Evolutionary conservation across 2,329 filamentous ascomycete genomes (phyloP).

Genomic region (Aspergillus tamarii): DNA sequence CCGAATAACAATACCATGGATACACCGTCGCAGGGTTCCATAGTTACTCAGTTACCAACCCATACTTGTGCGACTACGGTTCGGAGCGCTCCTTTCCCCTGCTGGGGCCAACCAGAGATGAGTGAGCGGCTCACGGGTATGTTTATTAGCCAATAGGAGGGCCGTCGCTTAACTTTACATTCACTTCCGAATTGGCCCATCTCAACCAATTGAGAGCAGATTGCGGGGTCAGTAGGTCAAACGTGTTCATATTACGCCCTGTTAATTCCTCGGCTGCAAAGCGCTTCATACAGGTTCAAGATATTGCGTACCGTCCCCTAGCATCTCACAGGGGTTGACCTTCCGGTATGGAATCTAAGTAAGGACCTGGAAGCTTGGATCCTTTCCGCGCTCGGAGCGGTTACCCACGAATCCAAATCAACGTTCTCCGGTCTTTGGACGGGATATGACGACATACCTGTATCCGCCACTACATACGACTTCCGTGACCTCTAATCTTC

Average conservation of each 20-base stretch:
- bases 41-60: conserved; percentile 23
- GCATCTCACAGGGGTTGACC: background rate
- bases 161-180: conserved; percentile 20
- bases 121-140: conserved; percentile 11
- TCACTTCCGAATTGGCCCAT: background rate
- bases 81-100: conserved; percentile 35
- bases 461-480: background rate
- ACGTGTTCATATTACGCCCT: background rate
- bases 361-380: background rate
- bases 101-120: conserved; percentile 19
- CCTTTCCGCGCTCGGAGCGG: conserved; percentile 6
- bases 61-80: conserved; percentile 37
- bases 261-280: background rate
- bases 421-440: background rate
- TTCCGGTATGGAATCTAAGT: background rate
- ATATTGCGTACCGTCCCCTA: background rate
- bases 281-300: background rate
- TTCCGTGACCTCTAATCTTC: background rate
- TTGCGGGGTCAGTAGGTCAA: conserved; percentile 10
- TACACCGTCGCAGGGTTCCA: conserved; percentile 17
- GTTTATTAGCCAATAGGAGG: conserved; percentile 12
- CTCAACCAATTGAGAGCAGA: background rate
- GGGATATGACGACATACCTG: conserved; percentile 7
- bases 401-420: conserved; percentile 7
- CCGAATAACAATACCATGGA: conserved; percentile 12